Conservation (phyloP, 768 basidiomycete genomes). For the Sarcodon sp. region DNA sequence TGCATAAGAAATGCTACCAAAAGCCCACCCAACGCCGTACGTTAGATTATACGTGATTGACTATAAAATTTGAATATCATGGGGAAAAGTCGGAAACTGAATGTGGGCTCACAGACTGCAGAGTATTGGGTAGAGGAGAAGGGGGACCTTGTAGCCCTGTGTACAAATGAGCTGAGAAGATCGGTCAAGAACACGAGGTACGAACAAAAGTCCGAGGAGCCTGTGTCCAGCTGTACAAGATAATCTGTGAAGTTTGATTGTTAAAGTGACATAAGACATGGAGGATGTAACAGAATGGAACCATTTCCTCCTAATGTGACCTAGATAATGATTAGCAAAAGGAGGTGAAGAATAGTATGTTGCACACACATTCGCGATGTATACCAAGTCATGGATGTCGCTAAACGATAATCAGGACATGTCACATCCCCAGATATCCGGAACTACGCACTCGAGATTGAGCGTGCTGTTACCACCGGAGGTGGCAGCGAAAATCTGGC, state of each 20-base stretch:
- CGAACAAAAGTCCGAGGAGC: slow-evolving; percentile 72
- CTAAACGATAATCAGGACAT: slow-evolving; percentile 20
- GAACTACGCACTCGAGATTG: slow-evolving; percentile 28
- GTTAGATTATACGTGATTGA: slow-evolving; percentile 44
- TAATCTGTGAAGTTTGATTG: slow-evolving; percentile 31
- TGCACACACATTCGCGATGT: slow-evolving; percentile 60
- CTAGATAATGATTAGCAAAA: slow-evolving; percentile 20
- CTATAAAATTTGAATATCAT: slow-evolving; percentile 14
- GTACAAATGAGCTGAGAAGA: slow-evolving; percentile 11
- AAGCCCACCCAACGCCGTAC: slow-evolving; percentile 79
- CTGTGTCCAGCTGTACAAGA: slow-evolving; percentile 72
- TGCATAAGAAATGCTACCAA: slow-evolving; percentile 50
- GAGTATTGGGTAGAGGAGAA: slow-evolving; percentile 9
- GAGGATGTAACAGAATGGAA: slow-evolving; percentile 18
- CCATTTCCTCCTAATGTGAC: slow-evolving; percentile 52
- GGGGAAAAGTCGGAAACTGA: neutral
- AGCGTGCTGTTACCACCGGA: slow-evolving; percentile 13
- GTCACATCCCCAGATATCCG: neutral
- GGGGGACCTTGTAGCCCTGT: slow-evolving; percentile 20
- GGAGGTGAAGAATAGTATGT: neutral
- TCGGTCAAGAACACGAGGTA: neutral
- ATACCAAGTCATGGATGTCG: slow-evolving; percentile 65
- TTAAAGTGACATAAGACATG: slow-evolving; percentile 1
- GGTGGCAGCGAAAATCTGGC: slow-evolving; percentile 16
- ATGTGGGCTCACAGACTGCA: slow-evolving; percentile 9